Conservation (phyloP, 805 yeast species). For the Suhomyces sp. region DNA sequence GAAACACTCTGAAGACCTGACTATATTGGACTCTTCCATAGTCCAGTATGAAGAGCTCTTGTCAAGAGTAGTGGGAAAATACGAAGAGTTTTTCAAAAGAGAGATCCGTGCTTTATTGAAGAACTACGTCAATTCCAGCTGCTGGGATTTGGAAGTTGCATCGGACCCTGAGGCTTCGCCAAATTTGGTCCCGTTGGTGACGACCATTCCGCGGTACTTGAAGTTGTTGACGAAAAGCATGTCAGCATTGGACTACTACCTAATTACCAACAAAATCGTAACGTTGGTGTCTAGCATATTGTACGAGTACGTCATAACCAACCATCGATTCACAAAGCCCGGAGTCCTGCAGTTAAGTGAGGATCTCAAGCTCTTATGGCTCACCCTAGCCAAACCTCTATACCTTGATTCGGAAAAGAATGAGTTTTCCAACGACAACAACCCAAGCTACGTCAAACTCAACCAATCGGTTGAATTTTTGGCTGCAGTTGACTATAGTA, state of each 20-base stretch:
- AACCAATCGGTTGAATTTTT: conserved; percentile 30
- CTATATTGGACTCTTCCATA: conserved; percentile 30
- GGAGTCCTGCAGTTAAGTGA: conserved; percentile 33
- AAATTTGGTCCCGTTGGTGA: conserved; percentile 21
- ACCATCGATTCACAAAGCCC: conserved; percentile 30
- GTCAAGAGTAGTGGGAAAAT: conserved; percentile 18
- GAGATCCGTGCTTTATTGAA: conserved; percentile 32
- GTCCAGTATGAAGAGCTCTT: conserved; percentile 21
- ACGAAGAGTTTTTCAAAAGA: conserved; percentile 29
- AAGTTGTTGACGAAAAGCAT: conserved; percentile 20
- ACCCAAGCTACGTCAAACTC: conserved; percentile 23
- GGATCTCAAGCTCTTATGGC: conserved; percentile 26
- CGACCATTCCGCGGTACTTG: conserved; percentile 25
- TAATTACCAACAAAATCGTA: conserved; percentile 26
- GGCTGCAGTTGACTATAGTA: conserved; percentile 18
- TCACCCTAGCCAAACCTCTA: conserved; percentile 17
- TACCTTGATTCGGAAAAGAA: conserved; percentile 12
- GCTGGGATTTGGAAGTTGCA: conserved; percentile 26
- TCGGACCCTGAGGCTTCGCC: conserved; percentile 15
- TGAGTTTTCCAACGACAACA: conserved; percentile 19
- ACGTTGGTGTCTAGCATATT: conserved; percentile 26
- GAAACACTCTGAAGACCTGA: conserved; percentile 15
- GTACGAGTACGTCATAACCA: conserved; percentile 38
- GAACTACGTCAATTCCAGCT: conserved; percentile 34
- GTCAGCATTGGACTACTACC: conserved; percentile 29